phyloP scores from a whole-genome alignment of 208 protist species.

The Borovskyia barvae region DNA sequence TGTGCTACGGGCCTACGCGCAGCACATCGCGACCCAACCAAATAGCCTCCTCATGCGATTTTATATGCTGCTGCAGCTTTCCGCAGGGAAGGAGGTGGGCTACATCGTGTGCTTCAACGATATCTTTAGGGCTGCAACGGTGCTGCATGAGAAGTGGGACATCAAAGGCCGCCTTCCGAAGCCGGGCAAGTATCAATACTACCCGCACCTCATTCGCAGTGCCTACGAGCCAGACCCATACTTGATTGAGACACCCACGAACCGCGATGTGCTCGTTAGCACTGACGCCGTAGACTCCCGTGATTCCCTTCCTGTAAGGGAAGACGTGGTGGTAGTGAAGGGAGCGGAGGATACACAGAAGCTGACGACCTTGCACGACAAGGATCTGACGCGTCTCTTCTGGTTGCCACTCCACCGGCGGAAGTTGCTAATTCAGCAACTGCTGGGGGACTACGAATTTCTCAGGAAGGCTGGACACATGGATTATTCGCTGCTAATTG shows the following conservation, averaged over 20 bases:
- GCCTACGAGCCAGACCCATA: constrained; percentile 55
- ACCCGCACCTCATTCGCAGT: constrained; percentile 50
- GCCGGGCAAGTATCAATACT: constrained; percentile 68
- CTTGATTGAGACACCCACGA: constrained; percentile 27
- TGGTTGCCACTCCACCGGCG: constrained; percentile 50
- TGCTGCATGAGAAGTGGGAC: constrained; percentile 85
- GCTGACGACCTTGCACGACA: constrained; percentile 71
- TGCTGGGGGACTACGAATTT: constrained; percentile 69
- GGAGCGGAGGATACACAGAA: constrained; percentile 35
- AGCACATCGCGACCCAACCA: constrained; percentile 44
- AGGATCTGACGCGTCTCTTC: constrained; percentile 81
- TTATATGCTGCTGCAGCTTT: constrained; percentile 66
- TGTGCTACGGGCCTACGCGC: constrained; percentile 48
- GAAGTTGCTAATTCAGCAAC: constrained; percentile 42
- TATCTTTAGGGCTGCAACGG: constrained; percentile 52
- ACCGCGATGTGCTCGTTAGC: constrained; percentile 1
- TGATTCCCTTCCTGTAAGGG: neutral
- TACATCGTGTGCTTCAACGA: constrained; percentile 83
- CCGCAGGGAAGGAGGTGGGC: constrained; percentile 38
- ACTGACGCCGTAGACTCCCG: neutral
- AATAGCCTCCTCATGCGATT: constrained; percentile 80
- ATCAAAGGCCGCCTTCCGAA: constrained; percentile 87
- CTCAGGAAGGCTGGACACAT: constrained; percentile 52
- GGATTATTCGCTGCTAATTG: constrained; percentile 89
- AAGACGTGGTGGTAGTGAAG: constrained; percentile 25